Evolutionary conservation across 176 grass and related monocot species (phyloP).

Genomic region (Metroxylon sagu): DNA sequence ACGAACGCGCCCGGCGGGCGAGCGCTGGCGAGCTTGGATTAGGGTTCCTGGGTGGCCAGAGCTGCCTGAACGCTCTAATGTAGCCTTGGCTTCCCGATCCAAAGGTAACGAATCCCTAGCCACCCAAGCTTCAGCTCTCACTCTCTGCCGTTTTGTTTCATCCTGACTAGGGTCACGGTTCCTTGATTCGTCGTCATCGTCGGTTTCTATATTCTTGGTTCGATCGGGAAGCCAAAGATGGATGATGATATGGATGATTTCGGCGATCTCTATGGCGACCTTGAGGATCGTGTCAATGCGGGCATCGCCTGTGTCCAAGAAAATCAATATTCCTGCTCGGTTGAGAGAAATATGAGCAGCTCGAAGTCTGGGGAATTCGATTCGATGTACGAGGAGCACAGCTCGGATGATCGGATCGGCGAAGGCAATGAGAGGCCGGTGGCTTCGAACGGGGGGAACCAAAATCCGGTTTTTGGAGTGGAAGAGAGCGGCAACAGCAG

Average conservation of each 20-base stretch:
- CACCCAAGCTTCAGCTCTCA: neutral
- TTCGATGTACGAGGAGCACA: slow-evolving; percentile 22
- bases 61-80: neutral
- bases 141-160: too few species aligned
- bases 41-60: neutral
- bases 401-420: slow-evolving; percentile 10
- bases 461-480: slow-evolving; percentile 25
- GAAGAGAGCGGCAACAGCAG: slow-evolving; percentile 31
- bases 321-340: too few species aligned
- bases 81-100: too few species aligned
- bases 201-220: too few species aligned
- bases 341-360: too few species aligned
- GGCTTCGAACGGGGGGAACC: slow-evolving; percentile 11
- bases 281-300: slow-evolving; percentile 48
- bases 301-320: slow-evolving; percentile 1
- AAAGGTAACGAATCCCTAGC: neutral
- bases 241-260: slow-evolving; percentile 24
- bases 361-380: slow-evolving; percentile 41
- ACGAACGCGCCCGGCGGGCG: too few species aligned
- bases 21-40: neutral
- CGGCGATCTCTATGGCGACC: slow-evolving; percentile 65
- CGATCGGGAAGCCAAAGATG: too few species aligned
- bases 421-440: slow-evolving; percentile 21
- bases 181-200: too few species aligned
- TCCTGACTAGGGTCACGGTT: too few species aligned